Evolutionary conservation across 768 basidiomycete species (phyloP).

Genomic region (Hericium alpestre): DNA sequence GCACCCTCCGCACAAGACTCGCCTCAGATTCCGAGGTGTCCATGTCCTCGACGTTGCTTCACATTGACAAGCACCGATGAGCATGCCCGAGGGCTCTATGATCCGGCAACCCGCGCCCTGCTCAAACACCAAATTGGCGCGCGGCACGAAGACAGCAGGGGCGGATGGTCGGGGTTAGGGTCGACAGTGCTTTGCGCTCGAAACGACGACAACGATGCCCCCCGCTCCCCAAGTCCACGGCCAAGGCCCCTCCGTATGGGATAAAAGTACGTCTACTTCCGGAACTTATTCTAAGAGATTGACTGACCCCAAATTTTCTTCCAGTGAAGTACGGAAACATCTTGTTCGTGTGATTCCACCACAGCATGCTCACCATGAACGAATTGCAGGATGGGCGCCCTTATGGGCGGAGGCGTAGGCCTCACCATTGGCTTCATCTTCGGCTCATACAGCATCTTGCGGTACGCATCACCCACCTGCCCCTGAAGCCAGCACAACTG

Average conservation of each 20-base stretch:
- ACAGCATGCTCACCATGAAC: too few species aligned
- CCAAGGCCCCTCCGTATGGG: constrained; percentile 13
- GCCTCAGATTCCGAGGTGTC: neutral
- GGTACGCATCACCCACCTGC: constrained; percentile 38
- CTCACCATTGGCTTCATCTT: constrained; percentile 97
- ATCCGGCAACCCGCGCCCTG: too few species aligned
- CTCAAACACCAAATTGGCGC: too few species aligned
- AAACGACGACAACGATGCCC: constrained; percentile 1
- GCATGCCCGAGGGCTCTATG: neutral
- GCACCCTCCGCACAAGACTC: neutral
- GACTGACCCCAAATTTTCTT: too few species aligned
- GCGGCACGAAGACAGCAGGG: too few species aligned
- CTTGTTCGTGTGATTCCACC: too few species aligned
- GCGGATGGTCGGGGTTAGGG: neutral
- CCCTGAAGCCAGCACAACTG: neutral
- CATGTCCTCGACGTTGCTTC: constrained; percentile 2
- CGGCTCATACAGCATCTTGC: constrained; percentile 83
- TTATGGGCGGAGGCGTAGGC: constrained; percentile 90
- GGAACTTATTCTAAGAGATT: too few species aligned
- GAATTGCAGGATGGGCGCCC: constrained; percentile 70
- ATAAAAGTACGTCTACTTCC: constrained; percentile 14
- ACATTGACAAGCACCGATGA: neutral
- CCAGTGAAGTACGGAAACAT: constrained; percentile 47
- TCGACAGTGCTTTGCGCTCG: constrained; percentile 4
- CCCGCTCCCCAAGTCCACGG: constrained; percentile 9